Evolutionary conservation across 2,329 filamentous ascomycete genomes (phyloP).

Genomic region (Periconia macrospinosa): DNA sequence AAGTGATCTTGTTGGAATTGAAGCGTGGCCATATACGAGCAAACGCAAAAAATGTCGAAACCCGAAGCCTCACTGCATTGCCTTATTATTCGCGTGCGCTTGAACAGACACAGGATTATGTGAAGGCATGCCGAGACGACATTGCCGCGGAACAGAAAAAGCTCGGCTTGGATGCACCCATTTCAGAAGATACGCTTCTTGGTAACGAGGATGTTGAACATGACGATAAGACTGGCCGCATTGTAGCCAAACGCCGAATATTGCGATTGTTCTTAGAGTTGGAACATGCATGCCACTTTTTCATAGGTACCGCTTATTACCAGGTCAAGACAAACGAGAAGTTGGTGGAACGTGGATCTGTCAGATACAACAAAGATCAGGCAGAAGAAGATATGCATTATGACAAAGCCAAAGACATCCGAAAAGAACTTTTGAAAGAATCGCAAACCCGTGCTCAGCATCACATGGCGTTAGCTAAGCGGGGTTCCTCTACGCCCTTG

Average conservation of each 20-base stretch:
- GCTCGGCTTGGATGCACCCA: slow-evolving; percentile 17
- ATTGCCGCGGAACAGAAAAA: slow-evolving; percentile 56
- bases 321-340: slow-evolving; percentile 75
- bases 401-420: slow-evolving; percentile 73
- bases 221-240: slow-evolving; percentile 46
- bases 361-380: slow-evolving; percentile 67
- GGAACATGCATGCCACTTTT: slow-evolving; percentile 81
- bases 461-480: slow-evolving; percentile 61
- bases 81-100: slow-evolving; percentile 65
- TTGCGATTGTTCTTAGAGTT: slow-evolving; percentile 76
- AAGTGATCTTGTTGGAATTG: slow-evolving; percentile 65
- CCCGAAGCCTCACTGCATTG: slow-evolving; percentile 65
- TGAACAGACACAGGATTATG: slow-evolving; percentile 48
- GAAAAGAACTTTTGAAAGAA: slow-evolving; percentile 74
- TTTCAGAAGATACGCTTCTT: slow-evolving; percentile 25
- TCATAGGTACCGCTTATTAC: slow-evolving; percentile 79
- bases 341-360: slow-evolving; percentile 66
- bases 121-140: slow-evolving; percentile 67
- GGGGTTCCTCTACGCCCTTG: slow-evolving; percentile 17
- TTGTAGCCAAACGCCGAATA: slow-evolving; percentile 64
- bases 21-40: slow-evolving; percentile 77
- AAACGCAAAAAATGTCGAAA: slow-evolving; percentile 62
- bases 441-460: slow-evolving; percentile 60
- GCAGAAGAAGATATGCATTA: slow-evolving; percentile 73
- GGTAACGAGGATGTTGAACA: slow-evolving; percentile 36